These are phyloP conservation scores for Diutina rugosa DNA, from an alignment of 1,139 yeast species.

Conservation along the genomic window DNA sequence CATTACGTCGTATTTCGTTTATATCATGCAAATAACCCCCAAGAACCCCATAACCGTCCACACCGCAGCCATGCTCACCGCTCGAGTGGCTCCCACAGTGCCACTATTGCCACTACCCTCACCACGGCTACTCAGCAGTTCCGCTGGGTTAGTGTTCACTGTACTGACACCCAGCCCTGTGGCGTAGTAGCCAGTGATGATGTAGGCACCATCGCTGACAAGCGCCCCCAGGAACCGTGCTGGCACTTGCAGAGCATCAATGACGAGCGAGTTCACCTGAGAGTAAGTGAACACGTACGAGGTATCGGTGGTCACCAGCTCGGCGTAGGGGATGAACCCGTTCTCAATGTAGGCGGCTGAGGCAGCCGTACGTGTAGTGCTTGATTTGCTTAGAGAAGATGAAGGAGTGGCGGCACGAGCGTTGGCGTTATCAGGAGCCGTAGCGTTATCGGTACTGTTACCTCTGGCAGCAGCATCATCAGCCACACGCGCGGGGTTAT, in stretches of 20 bases:
- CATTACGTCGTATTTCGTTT: neutral
- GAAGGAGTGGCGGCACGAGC: neutral
- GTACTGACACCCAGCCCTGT: conserved; percentile 1
- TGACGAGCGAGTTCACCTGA: neutral
- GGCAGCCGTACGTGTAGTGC: neutral
- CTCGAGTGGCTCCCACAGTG: neutral
- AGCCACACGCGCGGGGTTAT: neutral
- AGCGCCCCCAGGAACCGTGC: neutral
- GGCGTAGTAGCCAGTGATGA: neutral
- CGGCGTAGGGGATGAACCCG: neutral
- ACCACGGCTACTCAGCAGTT: neutral
- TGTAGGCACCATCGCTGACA: neutral
- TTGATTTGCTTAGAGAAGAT: neutral
- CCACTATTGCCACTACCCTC: neutral
- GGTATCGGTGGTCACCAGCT: neutral
- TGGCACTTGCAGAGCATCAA: neutral
- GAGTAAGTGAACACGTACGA: neutral
- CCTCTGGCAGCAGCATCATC: neutral
- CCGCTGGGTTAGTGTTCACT: neutral
- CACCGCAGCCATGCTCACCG: neutral
- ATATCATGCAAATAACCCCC: neutral
- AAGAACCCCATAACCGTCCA: neutral
- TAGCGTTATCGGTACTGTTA: neutral
- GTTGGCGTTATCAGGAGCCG: neutral
- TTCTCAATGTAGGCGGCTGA: neutral